These are phyloP conservation scores for Thermomucor indicae-seudaticae DNA, from an alignment of 371 early-diverging fungal species.

Conservation along the genomic window DNA sequence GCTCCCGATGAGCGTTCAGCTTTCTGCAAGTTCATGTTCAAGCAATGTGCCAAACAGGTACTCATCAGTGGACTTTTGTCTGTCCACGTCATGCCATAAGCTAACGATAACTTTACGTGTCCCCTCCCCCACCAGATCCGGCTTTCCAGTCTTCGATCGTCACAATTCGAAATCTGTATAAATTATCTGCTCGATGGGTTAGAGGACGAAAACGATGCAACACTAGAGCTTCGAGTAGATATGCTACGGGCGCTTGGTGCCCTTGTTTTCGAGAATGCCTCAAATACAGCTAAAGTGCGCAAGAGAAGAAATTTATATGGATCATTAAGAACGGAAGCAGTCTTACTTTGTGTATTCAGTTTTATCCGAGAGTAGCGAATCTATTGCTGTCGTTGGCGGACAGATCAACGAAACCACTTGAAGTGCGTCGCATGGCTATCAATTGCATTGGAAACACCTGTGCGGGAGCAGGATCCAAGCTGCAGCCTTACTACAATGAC, in stretches of 20 bases:
- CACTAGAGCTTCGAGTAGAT: conserved; percentile 28
- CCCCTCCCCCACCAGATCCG: conserved; percentile 20
- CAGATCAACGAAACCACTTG: conserved; percentile 27
- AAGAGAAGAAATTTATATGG: not conserved
- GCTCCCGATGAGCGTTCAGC: conserved; percentile 24
- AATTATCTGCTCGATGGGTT: conserved; percentile 30
- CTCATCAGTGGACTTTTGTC: no score
- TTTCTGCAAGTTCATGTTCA: conserved; percentile 45
- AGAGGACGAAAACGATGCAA: conserved; percentile 10
- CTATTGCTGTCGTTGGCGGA: conserved; percentile 27
- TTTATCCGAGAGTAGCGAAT: conserved; percentile 19
- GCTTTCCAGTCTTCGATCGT: conserved; percentile 23
- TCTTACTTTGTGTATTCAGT: conserved; percentile 5
- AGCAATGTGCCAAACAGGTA: conserved; percentile 41
- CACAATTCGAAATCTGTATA: conserved; percentile 30
- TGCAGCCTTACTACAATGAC: conserved; percentile 29
- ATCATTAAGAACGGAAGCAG: not conserved
- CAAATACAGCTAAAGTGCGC: conserved; percentile 29
- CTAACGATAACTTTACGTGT: no score
- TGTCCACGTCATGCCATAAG: no score
- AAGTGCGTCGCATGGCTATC: conserved; percentile 60
- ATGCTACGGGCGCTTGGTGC: conserved; percentile 42
- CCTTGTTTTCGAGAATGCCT: conserved; percentile 43
- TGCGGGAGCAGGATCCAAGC: conserved; percentile 35
- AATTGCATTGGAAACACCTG: conserved; percentile 60